A percentile compares a stretch with the other conserved stretches of the same genome.
Conservation (phyloP, 164 flowering plant genomes). For the Nelumbo lutea region DNA sequence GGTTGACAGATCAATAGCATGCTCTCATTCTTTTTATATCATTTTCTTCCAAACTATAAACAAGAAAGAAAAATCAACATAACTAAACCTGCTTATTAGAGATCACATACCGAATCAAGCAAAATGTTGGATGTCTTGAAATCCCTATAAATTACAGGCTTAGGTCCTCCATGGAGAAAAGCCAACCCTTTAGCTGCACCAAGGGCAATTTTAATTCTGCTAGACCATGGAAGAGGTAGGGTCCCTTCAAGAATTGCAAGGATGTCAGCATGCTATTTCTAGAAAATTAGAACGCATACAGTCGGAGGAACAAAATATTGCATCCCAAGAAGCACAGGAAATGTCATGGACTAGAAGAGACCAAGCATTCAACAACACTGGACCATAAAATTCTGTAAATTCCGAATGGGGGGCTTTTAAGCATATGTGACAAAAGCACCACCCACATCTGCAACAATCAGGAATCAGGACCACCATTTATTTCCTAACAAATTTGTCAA, state of each 20-base stretch:
- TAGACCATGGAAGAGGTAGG: conserved; percentile 91
- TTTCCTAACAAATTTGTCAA: no score
- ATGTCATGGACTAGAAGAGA: no score
- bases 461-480: no score
- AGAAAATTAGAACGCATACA: not conserved
- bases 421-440: no score
- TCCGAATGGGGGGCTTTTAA: no score
- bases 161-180: conserved; percentile 75
- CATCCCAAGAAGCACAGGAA: not conserved
- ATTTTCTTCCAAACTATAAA: no score
- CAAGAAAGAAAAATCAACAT: conserved; percentile 1
- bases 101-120: conserved; percentile 70
- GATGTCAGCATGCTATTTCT: conserved; percentile 1
- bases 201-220: conserved; percentile 83
- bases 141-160: conserved; percentile 90
- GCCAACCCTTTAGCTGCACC: conserved; percentile 98
- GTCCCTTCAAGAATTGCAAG: conserved; percentile 43
- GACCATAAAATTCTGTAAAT: no score
- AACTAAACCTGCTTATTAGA: not conserved
- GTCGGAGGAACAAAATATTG: not conserved
- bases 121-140: conserved; percentile 96
- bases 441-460: no score
- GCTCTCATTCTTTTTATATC: no score
- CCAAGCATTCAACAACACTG: no score
- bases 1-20: no score